phyloP scores from a whole-genome alignment of 768 basidiomycete species.

The Rhizopogon vinicolor region DNA sequence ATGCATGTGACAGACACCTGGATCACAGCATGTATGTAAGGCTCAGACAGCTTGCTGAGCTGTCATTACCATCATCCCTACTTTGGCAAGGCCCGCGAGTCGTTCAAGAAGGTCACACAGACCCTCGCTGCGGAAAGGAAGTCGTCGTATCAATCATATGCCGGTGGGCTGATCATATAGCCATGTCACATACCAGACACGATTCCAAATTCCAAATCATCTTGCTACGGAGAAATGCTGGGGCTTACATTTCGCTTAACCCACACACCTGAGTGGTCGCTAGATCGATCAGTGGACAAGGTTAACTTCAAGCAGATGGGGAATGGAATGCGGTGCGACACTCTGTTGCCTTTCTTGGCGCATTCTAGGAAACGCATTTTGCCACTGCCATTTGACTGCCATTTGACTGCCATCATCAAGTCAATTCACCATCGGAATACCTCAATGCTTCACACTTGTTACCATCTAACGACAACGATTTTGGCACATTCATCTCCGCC shows the following conservation, averaged over 20 bases:
- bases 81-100: too few species aligned
- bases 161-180: too few species aligned
- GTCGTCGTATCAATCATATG: too few species aligned
- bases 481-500: not conserved
- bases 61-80: too few species aligned
- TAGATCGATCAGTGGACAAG: conserved; percentile 24
- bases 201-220: not conserved
- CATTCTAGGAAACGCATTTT: not conserved
- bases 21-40: too few species aligned
- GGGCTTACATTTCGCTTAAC: not conserved
- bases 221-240: not conserved
- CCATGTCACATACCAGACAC: not conserved
- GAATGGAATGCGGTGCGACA: conserved; percentile 11
- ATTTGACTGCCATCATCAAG: not conserved
- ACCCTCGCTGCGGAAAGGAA: too few species aligned
- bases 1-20: not conserved
- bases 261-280: conserved; percentile 6
- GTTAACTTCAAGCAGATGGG: conserved; percentile 25
- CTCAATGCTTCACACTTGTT: not conserved
- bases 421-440: not conserved
- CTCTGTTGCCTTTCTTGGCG: not conserved
- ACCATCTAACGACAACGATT: not conserved
- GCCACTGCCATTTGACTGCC: not conserved
- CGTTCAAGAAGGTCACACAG: too few species aligned
- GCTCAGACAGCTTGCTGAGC: too few species aligned